Base-by-base conservation (phyloP, 176 grass and related monocot genomes). In the Pontederia paniculata region DNA sequence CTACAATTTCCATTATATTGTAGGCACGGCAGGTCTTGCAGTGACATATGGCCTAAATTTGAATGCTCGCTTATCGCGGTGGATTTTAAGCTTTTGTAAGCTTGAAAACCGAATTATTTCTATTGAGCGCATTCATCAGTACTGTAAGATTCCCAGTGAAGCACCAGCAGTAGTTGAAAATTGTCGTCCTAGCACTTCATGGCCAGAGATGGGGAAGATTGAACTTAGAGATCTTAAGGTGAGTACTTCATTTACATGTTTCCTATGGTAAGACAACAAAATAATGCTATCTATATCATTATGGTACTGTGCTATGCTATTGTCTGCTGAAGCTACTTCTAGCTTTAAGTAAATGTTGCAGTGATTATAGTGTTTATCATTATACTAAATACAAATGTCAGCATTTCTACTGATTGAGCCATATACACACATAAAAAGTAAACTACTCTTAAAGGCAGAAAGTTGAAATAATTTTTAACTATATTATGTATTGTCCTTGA, bases 31-130 rank as follows among this genome's bases (percentile, higher is more conserved):
- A 64, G 93, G 93, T 44, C 81, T 98, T 55, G 87, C 83, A 21
- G 93, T 98, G 19, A 91, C 93, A 44, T 90, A 86, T 74, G 93
- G 85, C 52, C 80, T 98, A 67, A 98, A 98, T 73, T 68, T 98
- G 55, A 98, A 98, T 76, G 84, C 83, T 68, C 81, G 93, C 42
- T 76, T 98, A 70, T 98, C 93, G 71, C 79, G 83, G 60, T 98
- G 93, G 93, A 88, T 98, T 78, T 69, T 98, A 72, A 98, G 93
- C 58, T 98, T 98, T 74, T 91, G 86, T 66, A 98, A 98, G 76
- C 76, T 98, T 50, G 93, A 98, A 61, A 98, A 91, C 66, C 88
- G 79, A 90, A 86, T 98, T 23, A 98, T 98, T 63, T 89, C 93
- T 68, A 80, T 98, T 67, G 93, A 98, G 65, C 80, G 93, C 64